Conservation (phyloP, 2,329 filamentous ascomycete species). For the Phyllosticta capitalensis region DNA sequence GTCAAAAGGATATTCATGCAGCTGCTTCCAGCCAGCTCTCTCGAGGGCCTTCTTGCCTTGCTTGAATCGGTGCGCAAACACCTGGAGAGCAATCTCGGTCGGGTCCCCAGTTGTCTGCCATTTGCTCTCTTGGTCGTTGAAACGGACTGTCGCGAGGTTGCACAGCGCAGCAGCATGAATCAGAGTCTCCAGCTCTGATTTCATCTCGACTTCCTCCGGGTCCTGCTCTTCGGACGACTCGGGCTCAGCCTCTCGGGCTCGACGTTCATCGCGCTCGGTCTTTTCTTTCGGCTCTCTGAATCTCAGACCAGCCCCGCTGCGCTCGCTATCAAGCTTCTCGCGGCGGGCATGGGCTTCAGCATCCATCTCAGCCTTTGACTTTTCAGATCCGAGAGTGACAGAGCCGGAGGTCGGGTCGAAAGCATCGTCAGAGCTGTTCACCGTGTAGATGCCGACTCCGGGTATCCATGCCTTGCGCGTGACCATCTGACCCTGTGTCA, state of each 20-base stretch:
- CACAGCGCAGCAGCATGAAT: slow-evolving; percentile 30
- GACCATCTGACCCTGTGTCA: slow-evolving; percentile 28
- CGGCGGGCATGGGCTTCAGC: slow-evolving; percentile 15
- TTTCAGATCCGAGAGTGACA: slow-evolving; percentile 16
- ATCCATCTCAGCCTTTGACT: slow-evolving; percentile 20
- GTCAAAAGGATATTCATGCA: slow-evolving; percentile 31
- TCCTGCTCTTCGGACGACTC: slow-evolving; percentile 12
- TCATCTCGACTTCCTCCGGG: slow-evolving; percentile 19
- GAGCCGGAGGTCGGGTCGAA: slow-evolving; percentile 24
- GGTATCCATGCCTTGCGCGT: slow-evolving; percentile 27
- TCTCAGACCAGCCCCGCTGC: slow-evolving; percentile 19
- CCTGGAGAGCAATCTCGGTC: slow-evolving; percentile 31
- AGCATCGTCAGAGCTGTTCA: slow-evolving; percentile 22
- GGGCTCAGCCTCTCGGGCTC: slow-evolving; percentile 12
- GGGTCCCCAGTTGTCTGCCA: slow-evolving; percentile 28
- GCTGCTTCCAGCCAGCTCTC: slow-evolving; percentile 21
- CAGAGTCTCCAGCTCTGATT: slow-evolving; percentile 22
- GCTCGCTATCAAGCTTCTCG: slow-evolving; percentile 15
- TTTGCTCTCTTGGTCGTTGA: slow-evolving; percentile 31
- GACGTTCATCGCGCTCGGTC: slow-evolving; percentile 14
- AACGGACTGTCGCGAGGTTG: slow-evolving; percentile 43
- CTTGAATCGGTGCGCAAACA: slow-evolving; percentile 29
- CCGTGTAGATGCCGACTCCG: slow-evolving; percentile 23
- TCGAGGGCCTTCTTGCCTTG: slow-evolving; percentile 25
- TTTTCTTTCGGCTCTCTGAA: slow-evolving; percentile 21